Conservation (phyloP, 305 asterid species). For the Fraxinus nigra region DNA sequence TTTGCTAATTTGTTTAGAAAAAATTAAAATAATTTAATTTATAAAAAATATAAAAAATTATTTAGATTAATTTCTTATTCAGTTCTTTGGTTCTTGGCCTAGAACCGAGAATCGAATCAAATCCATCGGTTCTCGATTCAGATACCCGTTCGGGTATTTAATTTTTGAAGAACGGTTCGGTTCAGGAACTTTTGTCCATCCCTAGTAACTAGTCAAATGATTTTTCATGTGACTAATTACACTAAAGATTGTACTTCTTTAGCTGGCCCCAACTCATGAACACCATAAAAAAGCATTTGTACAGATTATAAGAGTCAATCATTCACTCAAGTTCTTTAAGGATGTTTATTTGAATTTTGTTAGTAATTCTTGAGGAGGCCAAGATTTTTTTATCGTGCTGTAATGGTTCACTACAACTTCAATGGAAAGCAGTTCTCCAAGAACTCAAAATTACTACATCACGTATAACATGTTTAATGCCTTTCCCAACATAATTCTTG, state of each 20-base stretch:
- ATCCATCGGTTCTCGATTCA: too few relatives aligned
- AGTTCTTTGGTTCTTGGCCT: too few relatives aligned
- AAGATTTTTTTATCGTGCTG: not conserved
- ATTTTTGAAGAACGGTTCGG: too few relatives aligned
- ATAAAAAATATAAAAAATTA: too few relatives aligned
- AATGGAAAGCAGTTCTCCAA: not conserved
- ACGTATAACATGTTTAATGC: not conserved
- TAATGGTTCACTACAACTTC: not conserved
- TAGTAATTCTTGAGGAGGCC: not conserved
- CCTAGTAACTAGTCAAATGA: not conserved
- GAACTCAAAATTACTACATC: not conserved
- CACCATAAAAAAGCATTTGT: not conserved
- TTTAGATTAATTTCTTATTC: too few relatives aligned
- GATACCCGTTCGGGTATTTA: too few relatives aligned
- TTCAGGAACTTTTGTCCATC: too few relatives aligned
- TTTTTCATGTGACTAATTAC: not conserved
- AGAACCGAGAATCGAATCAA: too few relatives aligned
- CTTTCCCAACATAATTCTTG: not conserved
- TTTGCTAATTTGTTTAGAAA: too few relatives aligned
- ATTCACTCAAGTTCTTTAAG: not conserved
- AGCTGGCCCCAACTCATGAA: not conserved
- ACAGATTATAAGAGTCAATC: not conserved
- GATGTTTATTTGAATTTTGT: not conserved
- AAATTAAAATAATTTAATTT: too few relatives aligned
- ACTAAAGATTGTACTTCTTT: not conserved